Evolutionary conservation across 2,329 filamentous ascomycete genomes (phyloP).

Genomic region (Graphilbum sp.): DNA sequence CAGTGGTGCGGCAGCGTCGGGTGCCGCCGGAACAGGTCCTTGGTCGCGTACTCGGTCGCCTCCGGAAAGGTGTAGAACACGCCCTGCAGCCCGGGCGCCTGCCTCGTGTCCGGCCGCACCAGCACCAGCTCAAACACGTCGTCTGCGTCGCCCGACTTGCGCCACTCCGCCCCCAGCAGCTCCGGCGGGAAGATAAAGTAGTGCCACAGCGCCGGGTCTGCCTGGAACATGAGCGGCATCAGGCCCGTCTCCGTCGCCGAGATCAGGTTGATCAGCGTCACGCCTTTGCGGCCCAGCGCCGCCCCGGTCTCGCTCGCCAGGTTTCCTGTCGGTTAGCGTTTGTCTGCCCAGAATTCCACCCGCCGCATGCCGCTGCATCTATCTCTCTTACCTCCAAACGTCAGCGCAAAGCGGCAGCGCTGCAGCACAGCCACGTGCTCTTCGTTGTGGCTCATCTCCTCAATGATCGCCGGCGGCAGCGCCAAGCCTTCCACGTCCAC

Average conservation of each 20-base stretch:
- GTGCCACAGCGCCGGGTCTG: constrained; percentile 21
- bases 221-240: constrained; percentile 15
- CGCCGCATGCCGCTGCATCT: too few relatives aligned
- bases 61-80: constrained; percentile 25
- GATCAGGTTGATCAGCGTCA: constrained; percentile 20
- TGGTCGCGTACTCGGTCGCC: constrained; percentile 23
- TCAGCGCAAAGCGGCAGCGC: constrained; percentile 12
- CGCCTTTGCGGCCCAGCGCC: constrained; percentile 18
- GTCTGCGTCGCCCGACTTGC: constrained; percentile 11
- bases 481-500: constrained; percentile 13
- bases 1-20: constrained; percentile 21
- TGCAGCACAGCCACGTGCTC: constrained; percentile 13
- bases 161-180: constrained; percentile 24
- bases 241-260: constrained; percentile 24
- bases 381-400: neutral
- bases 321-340: too few relatives aligned
- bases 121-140: constrained; percentile 23
- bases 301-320: constrained; percentile 21
- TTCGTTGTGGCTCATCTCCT: constrained; percentile 22
- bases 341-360: too few relatives aligned
- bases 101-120: constrained; percentile 12
- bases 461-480: constrained; percentile 23
- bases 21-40: constrained; percentile 25
- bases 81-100: constrained; percentile 19
- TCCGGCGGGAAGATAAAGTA: constrained; percentile 26